Evolutionary conservation across 2,329 filamentous ascomycete species (phyloP).

Genomic region (Metarhizium anisopliae): DNA sequence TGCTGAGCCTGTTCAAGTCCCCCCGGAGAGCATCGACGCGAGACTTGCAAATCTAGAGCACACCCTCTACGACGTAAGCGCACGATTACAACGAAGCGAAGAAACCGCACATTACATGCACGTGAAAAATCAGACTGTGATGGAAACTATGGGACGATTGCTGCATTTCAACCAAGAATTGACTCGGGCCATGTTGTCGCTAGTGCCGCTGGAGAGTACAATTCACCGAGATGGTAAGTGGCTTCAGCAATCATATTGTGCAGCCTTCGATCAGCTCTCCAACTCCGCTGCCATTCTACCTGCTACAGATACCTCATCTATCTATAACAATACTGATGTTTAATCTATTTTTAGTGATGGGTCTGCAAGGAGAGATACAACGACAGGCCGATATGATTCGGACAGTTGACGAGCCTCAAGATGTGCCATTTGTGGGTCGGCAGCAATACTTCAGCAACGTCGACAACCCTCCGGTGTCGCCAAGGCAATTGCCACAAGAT

Average conservation of each 20-base stretch:
- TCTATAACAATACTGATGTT: background rate
- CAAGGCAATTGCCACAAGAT: slow-evolving; percentile 77
- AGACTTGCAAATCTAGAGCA: slow-evolving; percentile 72
- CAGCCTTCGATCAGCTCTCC: background rate
- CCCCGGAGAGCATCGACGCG: slow-evolving; percentile 67
- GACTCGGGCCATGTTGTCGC: slow-evolving; percentile 61
- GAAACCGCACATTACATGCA: slow-evolving; percentile 73
- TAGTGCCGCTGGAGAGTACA: slow-evolving; percentile 67
- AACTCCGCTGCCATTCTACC: background rate
- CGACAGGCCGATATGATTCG: slow-evolving; percentile 50
- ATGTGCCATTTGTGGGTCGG: slow-evolving; percentile 57
- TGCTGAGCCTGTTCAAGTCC: slow-evolving; percentile 63
- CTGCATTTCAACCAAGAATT: slow-evolving; percentile 78
- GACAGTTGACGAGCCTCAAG: slow-evolving; percentile 55
- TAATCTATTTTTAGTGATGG: slow-evolving; percentile 32
- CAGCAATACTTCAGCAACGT: slow-evolving; percentile 58
- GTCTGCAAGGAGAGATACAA: slow-evolving; percentile 50
- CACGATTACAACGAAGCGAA: slow-evolving; percentile 70
- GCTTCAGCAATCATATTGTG: background rate
- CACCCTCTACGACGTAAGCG: slow-evolving; percentile 69
- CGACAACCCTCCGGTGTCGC: slow-evolving; percentile 75
- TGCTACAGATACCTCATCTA: background rate
- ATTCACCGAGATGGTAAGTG: slow-evolving; percentile 74
- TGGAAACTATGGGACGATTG: slow-evolving; percentile 67
- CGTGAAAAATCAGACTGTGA: slow-evolving; percentile 69